A percentile compares a stretch with the other conserved stretches of the same genome.
Evolutionary conservation across 169 alveolate genomes (phyloP).

Genomic region (Plasmodium malariae): DNA sequence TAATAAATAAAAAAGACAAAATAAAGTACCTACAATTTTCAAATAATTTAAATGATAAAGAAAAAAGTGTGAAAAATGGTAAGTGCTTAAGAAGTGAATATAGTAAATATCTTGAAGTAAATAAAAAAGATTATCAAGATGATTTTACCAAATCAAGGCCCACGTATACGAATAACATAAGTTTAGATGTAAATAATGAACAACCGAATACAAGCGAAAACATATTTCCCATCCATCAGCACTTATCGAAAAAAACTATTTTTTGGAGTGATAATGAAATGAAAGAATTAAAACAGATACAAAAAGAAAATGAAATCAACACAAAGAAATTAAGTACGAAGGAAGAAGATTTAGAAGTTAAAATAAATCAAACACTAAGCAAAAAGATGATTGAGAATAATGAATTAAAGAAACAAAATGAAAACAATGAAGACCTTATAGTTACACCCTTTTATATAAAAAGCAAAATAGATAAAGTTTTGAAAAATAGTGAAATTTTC

Average conservation of each 20-base stretch:
- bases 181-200: constrained; percentile 6
- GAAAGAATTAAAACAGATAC: background rate
- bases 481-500: constrained; percentile 70
- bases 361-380: constrained; percentile 38
- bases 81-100: too few relatives aligned
- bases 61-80: constrained; percentile 3
- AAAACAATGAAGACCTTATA: constrained; percentile 52
- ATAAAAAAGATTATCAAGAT: background rate
- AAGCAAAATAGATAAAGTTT: constrained; percentile 74
- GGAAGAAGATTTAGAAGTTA: constrained; percentile 26
- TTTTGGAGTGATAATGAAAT: constrained; percentile 1
- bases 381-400: constrained; percentile 73
- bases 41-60: background rate
- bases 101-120: background rate
- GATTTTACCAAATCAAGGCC: background rate
- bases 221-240: background rate
- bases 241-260: background rate
- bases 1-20: constrained; percentile 2
- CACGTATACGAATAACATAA: background rate
- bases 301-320: background rate
- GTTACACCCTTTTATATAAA: constrained; percentile 76
- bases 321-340: background rate
- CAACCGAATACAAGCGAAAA: background rate
- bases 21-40: background rate
- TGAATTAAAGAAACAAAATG: constrained; percentile 66